phyloP scores from a whole-genome alignment of 768 basidiomycete genomes.

The Phallus indusiatus region DNA sequence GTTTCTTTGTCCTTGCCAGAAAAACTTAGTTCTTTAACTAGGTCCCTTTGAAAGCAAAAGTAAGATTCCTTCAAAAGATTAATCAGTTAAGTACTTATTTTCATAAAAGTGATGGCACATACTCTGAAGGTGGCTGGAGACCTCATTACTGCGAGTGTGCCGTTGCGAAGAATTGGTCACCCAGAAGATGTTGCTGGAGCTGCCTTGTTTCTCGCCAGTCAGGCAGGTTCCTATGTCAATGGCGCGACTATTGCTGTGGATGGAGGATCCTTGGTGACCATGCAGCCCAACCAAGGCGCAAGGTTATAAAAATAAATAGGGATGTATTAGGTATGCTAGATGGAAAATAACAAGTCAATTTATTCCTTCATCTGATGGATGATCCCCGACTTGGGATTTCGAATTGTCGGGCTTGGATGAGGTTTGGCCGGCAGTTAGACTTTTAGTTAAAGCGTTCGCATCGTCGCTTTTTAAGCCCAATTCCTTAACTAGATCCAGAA shows the following conservation, averaged over 20 bases:
- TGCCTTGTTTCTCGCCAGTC: conserved; percentile 50
- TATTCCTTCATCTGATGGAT: neutral
- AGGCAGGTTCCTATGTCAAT: conserved; percentile 53
- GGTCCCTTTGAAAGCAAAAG: conserved; percentile 35
- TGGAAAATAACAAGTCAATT: neutral
- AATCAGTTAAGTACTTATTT: neutral
- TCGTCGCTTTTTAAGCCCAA: conserved; percentile 69
- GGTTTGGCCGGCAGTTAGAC: conserved; percentile 23
- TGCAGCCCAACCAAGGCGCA: neutral
- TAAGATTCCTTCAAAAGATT: conserved; percentile 14
- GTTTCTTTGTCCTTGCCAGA: neutral
- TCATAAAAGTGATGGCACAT: conserved; percentile 43
- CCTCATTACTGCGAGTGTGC: conserved; percentile 32
- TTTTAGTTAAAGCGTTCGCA: conserved; percentile 67
- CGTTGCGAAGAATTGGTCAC: conserved; percentile 45
- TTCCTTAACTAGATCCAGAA: conserved; percentile 59
- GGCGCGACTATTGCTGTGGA: conserved; percentile 56
- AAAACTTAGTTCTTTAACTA: neutral
- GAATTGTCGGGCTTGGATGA: neutral
- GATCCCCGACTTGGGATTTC: conserved; percentile 1
- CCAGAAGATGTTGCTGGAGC: conserved; percentile 59
- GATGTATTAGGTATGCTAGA: neutral
- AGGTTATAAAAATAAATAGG: neutral
- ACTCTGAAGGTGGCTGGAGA: conserved; percentile 39
- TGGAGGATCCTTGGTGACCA: conserved; percentile 41